phyloP scores from a whole-genome alignment of 148 eudicot genomes.

The Vaccinium macrocarpon region DNA sequence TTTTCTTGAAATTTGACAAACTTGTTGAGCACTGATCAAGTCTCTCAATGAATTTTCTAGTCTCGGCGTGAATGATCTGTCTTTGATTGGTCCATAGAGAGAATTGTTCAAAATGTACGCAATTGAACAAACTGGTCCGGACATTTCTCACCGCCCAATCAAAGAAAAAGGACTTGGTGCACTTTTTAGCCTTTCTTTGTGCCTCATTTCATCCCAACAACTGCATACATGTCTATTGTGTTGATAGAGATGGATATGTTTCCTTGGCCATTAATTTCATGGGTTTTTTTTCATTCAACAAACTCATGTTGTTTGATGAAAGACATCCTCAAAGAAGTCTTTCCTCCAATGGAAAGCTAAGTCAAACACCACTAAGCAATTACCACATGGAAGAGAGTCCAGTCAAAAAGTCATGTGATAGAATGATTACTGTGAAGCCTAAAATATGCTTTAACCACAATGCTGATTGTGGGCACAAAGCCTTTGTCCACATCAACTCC shows the following conservation, averaged over 20 bases:
- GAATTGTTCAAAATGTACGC: too few species aligned
- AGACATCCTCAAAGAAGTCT: neutral
- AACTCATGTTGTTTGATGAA: neutral
- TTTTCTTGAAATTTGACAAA: neutral
- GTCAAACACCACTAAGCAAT: constrained; percentile 12
- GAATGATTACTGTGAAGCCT: constrained; percentile 7
- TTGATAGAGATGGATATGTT: neutral
- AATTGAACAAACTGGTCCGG: too few species aligned
- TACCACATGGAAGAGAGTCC: neutral
- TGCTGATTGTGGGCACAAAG: neutral
- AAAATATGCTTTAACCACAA: neutral
- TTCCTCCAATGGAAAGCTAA: neutral
- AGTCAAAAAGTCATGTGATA: neutral
- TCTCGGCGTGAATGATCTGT: too few species aligned
- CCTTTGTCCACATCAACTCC: neutral
- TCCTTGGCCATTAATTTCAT: neutral
- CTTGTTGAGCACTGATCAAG: neutral
- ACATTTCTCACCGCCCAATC: too few species aligned
- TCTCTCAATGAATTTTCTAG: too few species aligned
- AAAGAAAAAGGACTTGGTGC: neutral
- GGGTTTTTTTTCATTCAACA: neutral
- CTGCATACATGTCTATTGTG: neutral
- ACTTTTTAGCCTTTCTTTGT: neutral
- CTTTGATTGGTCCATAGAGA: too few species aligned
- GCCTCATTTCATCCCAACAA: neutral